Evolutionary conservation across 331 rosid genomes (phyloP), one percentile per base, ranked within the genome.

Genomic region (Arachis monticola): DNA sequence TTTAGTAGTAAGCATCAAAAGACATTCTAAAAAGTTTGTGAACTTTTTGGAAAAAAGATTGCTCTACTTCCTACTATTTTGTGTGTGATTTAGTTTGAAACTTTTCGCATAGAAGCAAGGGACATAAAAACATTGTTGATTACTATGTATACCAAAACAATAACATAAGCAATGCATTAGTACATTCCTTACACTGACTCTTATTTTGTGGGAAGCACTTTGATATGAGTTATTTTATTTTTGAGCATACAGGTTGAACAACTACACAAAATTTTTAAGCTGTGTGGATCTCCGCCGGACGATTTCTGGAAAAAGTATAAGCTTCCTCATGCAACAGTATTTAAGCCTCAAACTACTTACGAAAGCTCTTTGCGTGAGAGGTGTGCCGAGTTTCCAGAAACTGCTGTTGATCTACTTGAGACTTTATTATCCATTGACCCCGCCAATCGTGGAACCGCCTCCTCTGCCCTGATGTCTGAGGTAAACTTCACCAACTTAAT

Each of bases 261-360:
- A 82, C 70, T 95, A 62, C 99, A 95, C 86, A 95, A 90, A 83
- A 89, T 92, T 56, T 92, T 95, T 75, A 95, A 95, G 83, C 91
- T 95, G 55, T 90, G 98, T 70, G 99, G 99, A 50, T 87, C 98
- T 38, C 99, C 99, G 52, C 71, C 91, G n/a, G 98, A 92, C 8
- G 99, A 95, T 76, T 95, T 79, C 71, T 95, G 99, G 99, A 90
- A 74, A 72, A 92, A 77, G 64, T 76, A 74, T n/a, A 92, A 84
- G 83, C 98, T 92, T 80, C 96, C 99, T 84, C 99, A 89, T 70
- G 85, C 92, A 63, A 84, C 96, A 27, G 90, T 87, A 98, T 95
- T 92, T 69, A 95, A 87, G 70, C 99, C 99, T 40, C 98, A 90
- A 51, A 76, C 85, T 67, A 76, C 81, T 13, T 90, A 95, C 30